Evolutionary conservation across 2,329 filamentous ascomycete genomes (phyloP).

Genomic region (Aschersonia sp.): DNA sequence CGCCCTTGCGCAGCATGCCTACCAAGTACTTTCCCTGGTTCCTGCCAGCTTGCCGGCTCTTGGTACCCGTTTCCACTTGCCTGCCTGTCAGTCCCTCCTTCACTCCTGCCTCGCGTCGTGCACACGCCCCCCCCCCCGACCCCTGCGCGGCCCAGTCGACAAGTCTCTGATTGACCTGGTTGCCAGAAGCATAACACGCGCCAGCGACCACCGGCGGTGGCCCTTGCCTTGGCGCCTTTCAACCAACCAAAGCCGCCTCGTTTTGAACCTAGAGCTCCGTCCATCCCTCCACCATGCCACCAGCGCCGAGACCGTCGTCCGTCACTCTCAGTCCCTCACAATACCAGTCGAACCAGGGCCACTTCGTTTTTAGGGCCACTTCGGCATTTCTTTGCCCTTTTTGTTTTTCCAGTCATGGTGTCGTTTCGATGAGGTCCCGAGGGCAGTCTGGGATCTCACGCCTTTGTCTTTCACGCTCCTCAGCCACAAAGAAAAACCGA

Average conservation of each 20-base stretch:
- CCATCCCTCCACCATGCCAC: constrained; percentile 8
- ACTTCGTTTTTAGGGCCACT: constrained; percentile 5
- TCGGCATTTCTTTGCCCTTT: constrained; percentile 5
- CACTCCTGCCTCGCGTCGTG: constrained; percentile 5
- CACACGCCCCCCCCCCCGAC: constrained; percentile 2
- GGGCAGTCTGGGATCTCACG: constrained; percentile 1
- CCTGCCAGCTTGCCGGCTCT: no score
- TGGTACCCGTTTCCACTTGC: neutral
- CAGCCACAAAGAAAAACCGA: neutral
- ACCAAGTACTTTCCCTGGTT: neutral
- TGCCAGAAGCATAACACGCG: constrained; percentile 5
- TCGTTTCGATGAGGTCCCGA: constrained; percentile 4
- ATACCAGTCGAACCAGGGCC: constrained; percentile 8
- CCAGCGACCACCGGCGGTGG: constrained; percentile 6
- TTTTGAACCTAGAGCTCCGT: constrained; percentile 8
- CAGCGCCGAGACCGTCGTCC: constrained; percentile 9
- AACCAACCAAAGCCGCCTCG: constrained; percentile 9
- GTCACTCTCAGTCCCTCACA: constrained; percentile 7
- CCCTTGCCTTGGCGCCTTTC: constrained; percentile 5
- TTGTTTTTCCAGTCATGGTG: constrained; percentile 12
- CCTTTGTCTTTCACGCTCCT: neutral
- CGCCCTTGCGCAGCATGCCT: neutral
- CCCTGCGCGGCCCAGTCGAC: constrained; percentile 4
- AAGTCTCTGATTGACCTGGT: constrained; percentile 3
- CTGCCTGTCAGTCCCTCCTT: constrained; percentile 1